Conservation (phyloP, 148 eudicot genomes). For the Arctostaphylos glauca region DNA sequence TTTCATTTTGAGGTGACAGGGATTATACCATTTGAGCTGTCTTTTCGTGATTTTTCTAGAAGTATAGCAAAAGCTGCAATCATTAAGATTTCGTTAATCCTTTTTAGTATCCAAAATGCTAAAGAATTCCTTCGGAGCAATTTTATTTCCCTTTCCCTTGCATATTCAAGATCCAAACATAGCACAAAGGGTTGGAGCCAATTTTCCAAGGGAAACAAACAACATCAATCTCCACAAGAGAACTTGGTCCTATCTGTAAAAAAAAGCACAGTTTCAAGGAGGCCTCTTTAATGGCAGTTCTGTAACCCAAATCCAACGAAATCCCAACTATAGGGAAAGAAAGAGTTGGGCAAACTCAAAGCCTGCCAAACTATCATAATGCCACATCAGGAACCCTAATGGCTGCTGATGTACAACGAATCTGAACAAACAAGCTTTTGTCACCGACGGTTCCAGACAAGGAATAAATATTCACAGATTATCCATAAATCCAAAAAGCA, state of each 20-base stretch:
- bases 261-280: neutral
- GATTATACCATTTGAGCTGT: too few species aligned
- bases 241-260: neutral
- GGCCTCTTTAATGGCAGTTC: neutral
- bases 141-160: too few species aligned
- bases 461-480: conserved; percentile 21
- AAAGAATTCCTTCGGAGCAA: too few species aligned
- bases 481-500: neutral
- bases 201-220: neutral
- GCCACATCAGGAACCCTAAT: neutral
- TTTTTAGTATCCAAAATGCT: too few species aligned
- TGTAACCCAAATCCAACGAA: neutral
- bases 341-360: neutral
- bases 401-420: neutral
- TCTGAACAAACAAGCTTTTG: conserved; percentile 1
- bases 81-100: too few species aligned
- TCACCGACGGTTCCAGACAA: neutral
- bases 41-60: too few species aligned
- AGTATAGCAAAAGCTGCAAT: too few species aligned
- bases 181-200: too few species aligned
- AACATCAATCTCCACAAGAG: neutral
- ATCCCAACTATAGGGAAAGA: neutral
- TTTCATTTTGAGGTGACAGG: too few species aligned
- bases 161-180: too few species aligned
- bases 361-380: neutral